phyloP scores from a whole-genome alignment of 148 eudicot species.

The Rhododendron henanense region DNA sequence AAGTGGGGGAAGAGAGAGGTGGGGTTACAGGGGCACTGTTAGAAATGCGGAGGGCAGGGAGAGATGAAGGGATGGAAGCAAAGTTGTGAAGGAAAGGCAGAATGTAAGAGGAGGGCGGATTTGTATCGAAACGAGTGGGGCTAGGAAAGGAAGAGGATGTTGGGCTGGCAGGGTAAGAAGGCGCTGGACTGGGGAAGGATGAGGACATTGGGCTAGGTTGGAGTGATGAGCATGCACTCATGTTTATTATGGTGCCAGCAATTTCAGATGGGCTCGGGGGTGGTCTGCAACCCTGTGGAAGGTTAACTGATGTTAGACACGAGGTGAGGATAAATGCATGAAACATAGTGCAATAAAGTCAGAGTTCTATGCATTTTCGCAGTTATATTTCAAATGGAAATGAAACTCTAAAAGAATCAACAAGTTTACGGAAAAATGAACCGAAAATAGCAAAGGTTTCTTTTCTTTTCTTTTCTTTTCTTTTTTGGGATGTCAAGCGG shows the following conservation, averaged over 20 bases:
- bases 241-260: constrained; percentile 46
- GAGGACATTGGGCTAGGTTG: constrained; percentile 90
- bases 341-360: neutral
- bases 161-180: constrained; percentile 92
- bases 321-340: neutral
- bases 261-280: constrained; percentile 45
- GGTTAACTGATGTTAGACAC: neutral
- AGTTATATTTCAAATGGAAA: neutral
- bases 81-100: constrained; percentile 77
- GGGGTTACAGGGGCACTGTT: constrained; percentile 97
- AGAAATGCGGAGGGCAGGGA: constrained; percentile 79
- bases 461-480: neutral
- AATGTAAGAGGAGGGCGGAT: constrained; percentile 54
- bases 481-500: neutral
- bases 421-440: neutral
- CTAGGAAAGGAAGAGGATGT: constrained; percentile 84
- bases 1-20: constrained; percentile 82
- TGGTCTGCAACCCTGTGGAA: constrained; percentile 73
- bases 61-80: constrained; percentile 59
- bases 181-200: constrained; percentile 78
- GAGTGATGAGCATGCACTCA: constrained; percentile 64
- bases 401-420: neutral
- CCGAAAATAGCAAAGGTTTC: neutral
- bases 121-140: constrained; percentile 65
- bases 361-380: neutral